Evolutionary conservation across 257 asterid genomes (phyloP), one percentile per base, ranked within the genome.

Genomic region (Solanum ahanhuiri): DNA sequence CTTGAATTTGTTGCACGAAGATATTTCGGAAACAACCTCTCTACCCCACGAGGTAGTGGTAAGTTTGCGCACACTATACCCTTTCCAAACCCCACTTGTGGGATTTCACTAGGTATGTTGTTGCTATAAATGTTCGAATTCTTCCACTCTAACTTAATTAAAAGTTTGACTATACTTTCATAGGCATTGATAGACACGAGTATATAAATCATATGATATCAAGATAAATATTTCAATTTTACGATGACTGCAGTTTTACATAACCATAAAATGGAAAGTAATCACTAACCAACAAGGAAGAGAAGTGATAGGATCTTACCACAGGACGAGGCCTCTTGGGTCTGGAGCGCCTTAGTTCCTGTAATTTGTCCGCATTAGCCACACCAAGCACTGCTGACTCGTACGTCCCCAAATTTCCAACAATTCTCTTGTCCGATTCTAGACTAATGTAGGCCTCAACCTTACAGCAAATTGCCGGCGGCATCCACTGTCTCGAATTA

Each of bases 341-440:
- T 85, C 95, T 88, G 81, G 94, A 91, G 82, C 92, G 88, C 84
- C 98, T 90, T 87, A 96, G 72, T 85, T 91, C 91, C 85, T 83
- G 88, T 90, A 94, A 81, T 30, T 93, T 84, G 84, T 92, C 89
- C 14, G 90, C 92, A 83, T 95, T 93, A 23, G 98, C 96, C 85
- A 95, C 95, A 3, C 98, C 97, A 76, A 96, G 96, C 83, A 96
- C 98, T 23, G 96, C 96, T 22, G 97, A 92, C 70, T 96, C 97
- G 18, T 94, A 94, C 4, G 98, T 96, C 60, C 94, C 98, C 6
- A 86, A 85, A 88, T 96, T 96, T 70, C 96, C 95, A 31, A 91
- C 95, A 54, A 94, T 73, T 81, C 86, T 90, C 92, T 91, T 94
- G 22, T 91, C 94, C 85, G 97, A 93, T 82, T 96, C 99, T 88